Conservation (phyloP, 345 rosid genomes). For the Abelmoschus esculentus region DNA sequence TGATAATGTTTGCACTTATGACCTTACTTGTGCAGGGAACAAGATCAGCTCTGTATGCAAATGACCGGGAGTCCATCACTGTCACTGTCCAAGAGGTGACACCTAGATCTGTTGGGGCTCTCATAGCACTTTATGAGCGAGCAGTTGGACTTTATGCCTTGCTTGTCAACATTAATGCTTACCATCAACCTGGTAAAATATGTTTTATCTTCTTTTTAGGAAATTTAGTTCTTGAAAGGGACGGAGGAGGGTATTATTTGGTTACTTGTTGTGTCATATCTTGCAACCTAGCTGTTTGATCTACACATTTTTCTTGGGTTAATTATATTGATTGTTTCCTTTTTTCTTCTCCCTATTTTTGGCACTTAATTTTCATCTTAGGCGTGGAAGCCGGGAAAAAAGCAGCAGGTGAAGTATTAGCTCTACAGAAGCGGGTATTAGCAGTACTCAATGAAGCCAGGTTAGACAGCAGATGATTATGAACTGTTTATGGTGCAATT, state of each 20-base stretch:
- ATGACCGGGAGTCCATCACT: conserved; percentile 77
- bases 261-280: neutral
- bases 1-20: neutral
- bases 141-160: conserved; percentile 94
- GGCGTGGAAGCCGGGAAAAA: conserved; percentile 99
- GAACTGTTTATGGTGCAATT: neutral
- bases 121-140: conserved; percentile 90
- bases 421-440: conserved; percentile 88
- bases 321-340: neutral
- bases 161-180: conserved; percentile 81
- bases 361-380: conserved; percentile 18
- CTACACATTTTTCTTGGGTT: neutral
- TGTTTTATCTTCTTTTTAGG: conserved; percentile 10
- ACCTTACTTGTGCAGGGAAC: conserved; percentile 62
- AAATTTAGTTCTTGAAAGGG: conserved; percentile 4
- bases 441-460: conserved; percentile 94
- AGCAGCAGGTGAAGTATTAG: conserved; percentile 94
- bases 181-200: conserved; percentile 84
- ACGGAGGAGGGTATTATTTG: neutral
- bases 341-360: neutral
- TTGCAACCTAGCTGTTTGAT: neutral
- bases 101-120: conserved; percentile 85
- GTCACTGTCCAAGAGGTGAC: conserved; percentile 91
- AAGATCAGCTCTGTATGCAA: conserved; percentile 86
- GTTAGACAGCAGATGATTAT: conserved; percentile 25